Evolutionary conservation across 2,329 filamentous ascomycete species (phyloP).

Genomic region (Shiraia sp.): DNA sequence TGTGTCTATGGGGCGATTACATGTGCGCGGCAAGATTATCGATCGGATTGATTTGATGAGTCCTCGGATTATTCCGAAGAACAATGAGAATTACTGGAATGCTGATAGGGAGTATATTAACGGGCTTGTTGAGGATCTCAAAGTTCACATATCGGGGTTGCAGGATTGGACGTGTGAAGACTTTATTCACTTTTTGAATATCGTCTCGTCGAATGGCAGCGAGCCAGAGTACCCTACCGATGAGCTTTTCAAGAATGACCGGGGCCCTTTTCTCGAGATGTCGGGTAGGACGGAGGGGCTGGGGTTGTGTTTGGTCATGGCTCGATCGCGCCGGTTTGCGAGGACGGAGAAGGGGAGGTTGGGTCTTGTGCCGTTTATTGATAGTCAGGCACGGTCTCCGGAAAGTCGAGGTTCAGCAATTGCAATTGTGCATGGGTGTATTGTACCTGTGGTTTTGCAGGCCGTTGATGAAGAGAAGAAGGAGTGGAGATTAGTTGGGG

Average conservation of each 20-base stretch:
- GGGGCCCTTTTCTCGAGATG: neutral
- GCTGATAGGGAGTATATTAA: constrained; percentile 8
- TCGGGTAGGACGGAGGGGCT: constrained; percentile 6
- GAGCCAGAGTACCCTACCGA: constrained; percentile 9
- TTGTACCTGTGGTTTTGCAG: constrained; percentile 18
- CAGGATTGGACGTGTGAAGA: constrained; percentile 10
- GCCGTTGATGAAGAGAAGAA: constrained; percentile 6
- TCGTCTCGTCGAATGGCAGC: constrained; percentile 6
- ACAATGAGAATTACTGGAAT: no score
- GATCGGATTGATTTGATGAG: no score
- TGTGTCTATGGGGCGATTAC: no score
- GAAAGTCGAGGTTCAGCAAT: constrained; percentile 8
- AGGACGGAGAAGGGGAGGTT: constrained; percentile 12
- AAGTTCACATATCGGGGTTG: constrained; percentile 6
- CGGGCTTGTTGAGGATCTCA: constrained; percentile 4
- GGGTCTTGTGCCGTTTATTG: constrained; percentile 17
- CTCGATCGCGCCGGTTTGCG: constrained; percentile 12
- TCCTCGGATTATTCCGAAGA: constrained; percentile 4
- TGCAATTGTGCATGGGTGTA: constrained; percentile 20
- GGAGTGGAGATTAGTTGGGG: constrained; percentile 16
- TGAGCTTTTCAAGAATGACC: constrained; percentile 5
- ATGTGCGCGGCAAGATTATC: no score
- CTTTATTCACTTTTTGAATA: constrained; percentile 13
- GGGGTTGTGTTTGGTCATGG: constrained; percentile 8
- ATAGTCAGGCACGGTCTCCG: neutral